Evolutionary conservation across 2,329 filamentous ascomycete species (phyloP), one percentile per base, ranked within the genome.

Genomic region (Alternaria metachromatica): DNA sequence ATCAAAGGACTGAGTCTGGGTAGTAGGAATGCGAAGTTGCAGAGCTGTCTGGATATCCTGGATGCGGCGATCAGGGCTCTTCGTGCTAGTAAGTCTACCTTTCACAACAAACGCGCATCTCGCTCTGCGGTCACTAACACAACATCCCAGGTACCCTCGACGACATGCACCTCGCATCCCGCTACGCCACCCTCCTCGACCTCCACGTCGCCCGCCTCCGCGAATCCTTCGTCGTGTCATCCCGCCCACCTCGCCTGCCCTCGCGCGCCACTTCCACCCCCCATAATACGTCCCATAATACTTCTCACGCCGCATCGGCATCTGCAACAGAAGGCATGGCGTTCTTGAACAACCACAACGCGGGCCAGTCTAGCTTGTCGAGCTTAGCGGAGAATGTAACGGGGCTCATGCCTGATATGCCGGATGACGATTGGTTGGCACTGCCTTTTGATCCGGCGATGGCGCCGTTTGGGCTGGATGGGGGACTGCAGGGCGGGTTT

Each of bases 1-100:
- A 82, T 87, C 68, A 83, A 83, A 68, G 84, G 84, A 0, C 70
- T 86, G 13, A 86, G 84, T 61, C 57, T 86, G 41, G 84, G 84
- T 1, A 81, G 83, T 2, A 80, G 83, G 2, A 83, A 85, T 60
- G 80, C 83, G 6, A 85, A 85, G 50, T 72, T 86, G 6, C 81
- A 82, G 56, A 81, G 82, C 28, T 84, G 83, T 0, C 77, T 86
- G 1, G 81, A 85, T 58, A 80, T 84, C 3, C 76, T 86, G 0
- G 82, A 85, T 43, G 79, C 79, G 15, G 83, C 82, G 54, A 86
- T 86, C 43, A 78, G 81, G 23, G 83, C 84, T 7, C 73, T 86
- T 54, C 78, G 83, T 43, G 82, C 82, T 2, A 85, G 70, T 72
- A 66, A 48, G 72, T 18, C 13, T 2, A 44, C 3, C 2, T 4